These are phyloP conservation scores for Pseudocercospora eumusae DNA, from an alignment of 2,329 filamentous ascomycete genomes.

Conservation along the genomic window DNA sequence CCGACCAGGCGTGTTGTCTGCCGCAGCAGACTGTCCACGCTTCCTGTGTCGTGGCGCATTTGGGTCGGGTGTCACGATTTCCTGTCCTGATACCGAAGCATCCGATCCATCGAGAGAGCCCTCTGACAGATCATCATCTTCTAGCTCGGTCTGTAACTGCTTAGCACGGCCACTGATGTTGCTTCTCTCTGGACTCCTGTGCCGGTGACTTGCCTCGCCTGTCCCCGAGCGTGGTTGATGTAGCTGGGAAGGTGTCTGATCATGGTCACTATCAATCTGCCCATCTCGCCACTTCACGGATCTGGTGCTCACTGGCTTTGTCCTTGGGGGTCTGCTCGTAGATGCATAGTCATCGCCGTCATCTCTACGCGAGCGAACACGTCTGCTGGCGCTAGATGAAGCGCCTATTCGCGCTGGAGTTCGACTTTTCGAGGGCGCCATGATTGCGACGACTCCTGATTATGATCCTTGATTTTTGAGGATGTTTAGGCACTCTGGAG, in stretches of 20 bases:
- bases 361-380: not conserved
- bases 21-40: not conserved
- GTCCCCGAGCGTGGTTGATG: not conserved
- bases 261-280: not conserved
- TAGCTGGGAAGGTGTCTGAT: constrained; percentile 3
- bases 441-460: not conserved
- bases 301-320: constrained; percentile 5
- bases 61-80: no score
- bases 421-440: not conserved
- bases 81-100: no score
- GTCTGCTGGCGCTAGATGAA: not conserved
- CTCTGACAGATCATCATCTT: no score
- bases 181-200: not conserved
- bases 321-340: not conserved
- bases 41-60: no score
- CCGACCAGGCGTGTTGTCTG: not conserved
- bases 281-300: not conserved
- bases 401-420: not conserved
- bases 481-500: not conserved
- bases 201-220: constrained; percentile 1
- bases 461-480: no score
- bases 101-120: no score
- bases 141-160: not conserved
- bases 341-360: not conserved
- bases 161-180: not conserved